phyloP scores from a whole-genome alignment of 2,329 filamentous ascomycete species.

The Aureobasidium sp. region DNA sequence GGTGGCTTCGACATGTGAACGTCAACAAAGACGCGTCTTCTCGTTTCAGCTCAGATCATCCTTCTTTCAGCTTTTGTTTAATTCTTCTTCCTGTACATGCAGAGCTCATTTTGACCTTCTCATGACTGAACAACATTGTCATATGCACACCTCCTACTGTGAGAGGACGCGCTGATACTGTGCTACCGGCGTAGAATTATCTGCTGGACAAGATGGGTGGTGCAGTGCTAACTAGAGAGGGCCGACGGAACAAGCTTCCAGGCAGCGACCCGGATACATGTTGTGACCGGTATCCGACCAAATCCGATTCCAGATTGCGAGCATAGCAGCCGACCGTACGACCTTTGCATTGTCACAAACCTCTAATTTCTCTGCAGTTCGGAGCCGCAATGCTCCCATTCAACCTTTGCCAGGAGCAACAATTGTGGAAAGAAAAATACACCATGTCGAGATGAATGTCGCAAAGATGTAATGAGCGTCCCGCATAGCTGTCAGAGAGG shows the following conservation, averaged over 20 bases:
- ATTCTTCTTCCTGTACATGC: too few species aligned
- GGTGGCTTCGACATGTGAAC: constrained; percentile 6
- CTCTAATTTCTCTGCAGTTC: too few species aligned
- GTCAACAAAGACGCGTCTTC: not conserved
- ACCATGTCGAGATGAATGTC: not conserved
- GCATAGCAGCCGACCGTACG: too few species aligned
- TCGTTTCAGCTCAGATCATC: constrained; percentile 5
- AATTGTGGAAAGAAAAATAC: not conserved
- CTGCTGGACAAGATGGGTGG: not conserved
- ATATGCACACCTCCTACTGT: too few species aligned
- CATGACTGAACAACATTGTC: too few species aligned
- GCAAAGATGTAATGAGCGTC: not conserved
- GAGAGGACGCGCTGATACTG: not conserved
- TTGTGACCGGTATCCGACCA: constrained; percentile 1
- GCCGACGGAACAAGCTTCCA: not conserved
- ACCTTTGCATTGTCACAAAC: too few species aligned
- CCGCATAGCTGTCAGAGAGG: not conserved
- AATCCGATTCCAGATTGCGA: not conserved
- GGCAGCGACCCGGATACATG: not conserved
- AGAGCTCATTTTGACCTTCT: too few species aligned
- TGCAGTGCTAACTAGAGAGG: not conserved
- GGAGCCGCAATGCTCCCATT: not conserved
- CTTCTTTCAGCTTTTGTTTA: not conserved
- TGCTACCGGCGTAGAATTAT: not conserved
- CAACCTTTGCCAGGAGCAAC: not conserved